These are phyloP conservation scores for Wickerhamomyces xylosicus DNA, from an alignment of 805 yeast species.

Conservation along the genomic window DNA sequence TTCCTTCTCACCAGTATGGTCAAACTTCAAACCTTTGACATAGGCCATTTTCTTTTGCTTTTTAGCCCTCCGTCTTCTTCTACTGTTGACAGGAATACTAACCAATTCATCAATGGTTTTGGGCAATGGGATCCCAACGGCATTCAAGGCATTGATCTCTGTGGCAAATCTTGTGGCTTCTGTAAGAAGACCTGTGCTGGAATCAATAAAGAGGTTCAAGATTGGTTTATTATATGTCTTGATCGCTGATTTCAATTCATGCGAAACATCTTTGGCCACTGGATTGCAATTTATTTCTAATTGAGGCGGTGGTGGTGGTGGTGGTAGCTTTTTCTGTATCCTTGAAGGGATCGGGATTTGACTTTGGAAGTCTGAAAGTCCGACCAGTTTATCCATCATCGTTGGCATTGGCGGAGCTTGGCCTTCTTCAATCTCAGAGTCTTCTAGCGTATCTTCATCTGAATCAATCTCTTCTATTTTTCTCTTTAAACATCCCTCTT, in stretches of 20 bases:
- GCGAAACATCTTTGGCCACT: constrained; percentile 4
- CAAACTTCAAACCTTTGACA: constrained; percentile 8
- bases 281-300: constrained; percentile 10
- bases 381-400: background rate
- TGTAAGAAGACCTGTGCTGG: constrained; percentile 46
- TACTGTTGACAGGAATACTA: constrained; percentile 34
- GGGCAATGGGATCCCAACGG: constrained; percentile 55
- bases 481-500: constrained; percentile 3
- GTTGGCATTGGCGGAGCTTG: background rate
- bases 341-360: constrained; percentile 13
- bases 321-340: background rate
- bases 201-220: constrained; percentile 43
- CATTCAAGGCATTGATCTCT: constrained; percentile 51
- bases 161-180: constrained; percentile 67
- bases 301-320: constrained; percentile 2
- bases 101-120: constrained; percentile 46
- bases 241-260: constrained; percentile 8
- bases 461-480: no score
- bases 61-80: constrained; percentile 5
- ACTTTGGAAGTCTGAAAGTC: constrained; percentile 6
- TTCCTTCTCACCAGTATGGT: background rate
- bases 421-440: constrained; percentile 2
- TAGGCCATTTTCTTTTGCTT: constrained; percentile 12
- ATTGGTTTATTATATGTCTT: constrained; percentile 3
- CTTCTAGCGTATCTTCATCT: no score